Evolutionary conservation across 1,284 basidiomycete genomes (phyloP).

Genomic region (Heterobasidion parviporum): DNA sequence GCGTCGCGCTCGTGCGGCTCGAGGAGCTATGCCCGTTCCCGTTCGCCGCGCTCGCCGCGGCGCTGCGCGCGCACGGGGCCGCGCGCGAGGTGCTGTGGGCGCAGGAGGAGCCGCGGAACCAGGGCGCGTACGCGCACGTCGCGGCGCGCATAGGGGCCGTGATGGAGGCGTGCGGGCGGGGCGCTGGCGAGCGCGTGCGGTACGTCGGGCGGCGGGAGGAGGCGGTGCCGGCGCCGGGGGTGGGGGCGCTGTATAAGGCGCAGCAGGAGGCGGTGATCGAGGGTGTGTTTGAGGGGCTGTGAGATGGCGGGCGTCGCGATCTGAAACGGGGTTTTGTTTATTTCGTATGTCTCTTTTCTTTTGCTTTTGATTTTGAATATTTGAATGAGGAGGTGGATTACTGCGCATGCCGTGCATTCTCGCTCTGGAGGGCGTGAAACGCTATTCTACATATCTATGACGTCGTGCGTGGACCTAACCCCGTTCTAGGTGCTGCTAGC

Average conservation of each 20-base stretch:
- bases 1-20: conserved; percentile 64
- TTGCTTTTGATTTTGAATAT: no score
- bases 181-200: conserved; percentile 20
- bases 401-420: no score
- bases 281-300: conserved; percentile 45
- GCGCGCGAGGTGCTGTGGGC: conserved; percentile 55
- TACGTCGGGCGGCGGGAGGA: conserved; percentile 67
- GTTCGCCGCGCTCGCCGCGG: conserved; percentile 41
- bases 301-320: neutral
- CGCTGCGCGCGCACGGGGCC: conserved; percentile 37
- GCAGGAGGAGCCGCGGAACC: conserved; percentile 85
- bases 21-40: conserved; percentile 88
- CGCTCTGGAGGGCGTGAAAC: no score
- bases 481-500: no score
- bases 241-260: conserved; percentile 56
- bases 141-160: conserved; percentile 45
- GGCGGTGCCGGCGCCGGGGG: conserved; percentile 73
- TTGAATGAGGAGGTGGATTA: no score
- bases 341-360: no score
- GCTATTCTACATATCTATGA: no score
- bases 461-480: no score
- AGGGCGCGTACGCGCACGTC: conserved; percentile 73
- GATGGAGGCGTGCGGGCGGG: conserved; percentile 28
- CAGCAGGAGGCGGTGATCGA: conserved; percentile 59
- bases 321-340: no score